Evolutionary conservation across 768 basidiomycete species (phyloP), one percentile per base, ranked within the genome.

Genomic region (Hortiboletus flavorubellus): DNA sequence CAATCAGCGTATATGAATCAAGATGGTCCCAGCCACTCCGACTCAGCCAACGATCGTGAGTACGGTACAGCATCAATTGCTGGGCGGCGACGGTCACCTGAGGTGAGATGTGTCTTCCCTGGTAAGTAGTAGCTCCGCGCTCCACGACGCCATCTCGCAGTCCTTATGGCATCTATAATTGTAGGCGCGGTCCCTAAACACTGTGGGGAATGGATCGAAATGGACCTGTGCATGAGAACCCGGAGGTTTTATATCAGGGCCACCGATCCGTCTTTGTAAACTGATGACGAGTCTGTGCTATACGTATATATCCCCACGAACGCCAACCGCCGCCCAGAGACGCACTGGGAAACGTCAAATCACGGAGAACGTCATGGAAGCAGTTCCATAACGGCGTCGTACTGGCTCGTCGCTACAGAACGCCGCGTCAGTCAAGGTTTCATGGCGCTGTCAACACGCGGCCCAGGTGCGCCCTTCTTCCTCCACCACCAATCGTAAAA

Each of bases 371-470:
- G 57, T 52, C 56, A 70, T 64, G 70, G 61, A 57, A 68, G 60
- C 55, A 57, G 52, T 68, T 53, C 68, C 61, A 65, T 68, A 69
- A 61, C 21, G 31, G 60, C 65, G 16, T 55, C 50, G 34, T 55
- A 56, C 63, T 60, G 56, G 58, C 49, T 59, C 55, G 66, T 69
- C 66, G 64, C 70, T 56, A 62, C 61, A 69, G 53, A 61, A 60
- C 59, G 58, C 67, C 61, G 56, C 60, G 52, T 71, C 70, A 68
- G 40, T 51, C 67, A 68, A 69, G 68, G 71, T 70, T 70, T 70
- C 70, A 68, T 69, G 63, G 58, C 59, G 61, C 60, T 59, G 69
- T 63, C 64, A 61, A 69, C 69, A 71, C 49, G 69, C 63, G 71
- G 64, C 46, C 56, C 52, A 61, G 66, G 69, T 71, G 71, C 59